phyloP scores from a whole-genome alignment of 2,329 filamentous ascomycete species.

The Bipolaris gigantea region DNA sequence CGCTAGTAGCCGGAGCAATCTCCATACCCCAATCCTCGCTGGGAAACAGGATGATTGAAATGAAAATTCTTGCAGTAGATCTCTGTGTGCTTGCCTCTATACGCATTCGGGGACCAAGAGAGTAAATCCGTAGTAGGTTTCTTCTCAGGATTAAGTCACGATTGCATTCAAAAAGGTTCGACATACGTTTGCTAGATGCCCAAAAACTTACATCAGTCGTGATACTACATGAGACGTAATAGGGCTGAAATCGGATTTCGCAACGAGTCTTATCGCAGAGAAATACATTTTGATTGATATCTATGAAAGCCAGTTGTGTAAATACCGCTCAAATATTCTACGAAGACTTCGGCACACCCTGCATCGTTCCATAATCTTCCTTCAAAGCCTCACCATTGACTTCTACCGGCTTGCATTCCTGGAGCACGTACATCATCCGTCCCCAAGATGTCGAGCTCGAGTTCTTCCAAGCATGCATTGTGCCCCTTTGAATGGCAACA shows the following conservation, averaged over 20 bases:
- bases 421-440: slow-evolving; percentile 39
- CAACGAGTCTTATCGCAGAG: background rate
- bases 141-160: no score
- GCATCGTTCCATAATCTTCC: slow-evolving; percentile 37
- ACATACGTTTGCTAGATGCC: no score
- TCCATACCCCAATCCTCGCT: background rate
- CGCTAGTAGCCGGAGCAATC: background rate
- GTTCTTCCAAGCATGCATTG: slow-evolving; percentile 46
- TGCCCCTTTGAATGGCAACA: slow-evolving; percentile 43
- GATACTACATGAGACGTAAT: no score
- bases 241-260: background rate
- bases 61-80: no score
- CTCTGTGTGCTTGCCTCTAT: no score
- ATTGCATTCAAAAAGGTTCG: no score
- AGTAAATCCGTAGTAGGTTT: no score
- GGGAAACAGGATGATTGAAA: background rate
- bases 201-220: no score
- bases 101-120: no score
- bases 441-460: slow-evolving; percentile 31
- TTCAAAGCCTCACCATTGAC: slow-evolving; percentile 27
- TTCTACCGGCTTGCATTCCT: slow-evolving; percentile 31
- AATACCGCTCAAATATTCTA: slow-evolving; percentile 8
- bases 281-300: background rate
- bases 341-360: slow-evolving; percentile 34
- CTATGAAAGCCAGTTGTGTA: background rate